These are phyloP conservation scores for Fraxinus quadrangulata DNA, from an alignment of 257 asterid genomes.

Conservation along the genomic window DNA sequence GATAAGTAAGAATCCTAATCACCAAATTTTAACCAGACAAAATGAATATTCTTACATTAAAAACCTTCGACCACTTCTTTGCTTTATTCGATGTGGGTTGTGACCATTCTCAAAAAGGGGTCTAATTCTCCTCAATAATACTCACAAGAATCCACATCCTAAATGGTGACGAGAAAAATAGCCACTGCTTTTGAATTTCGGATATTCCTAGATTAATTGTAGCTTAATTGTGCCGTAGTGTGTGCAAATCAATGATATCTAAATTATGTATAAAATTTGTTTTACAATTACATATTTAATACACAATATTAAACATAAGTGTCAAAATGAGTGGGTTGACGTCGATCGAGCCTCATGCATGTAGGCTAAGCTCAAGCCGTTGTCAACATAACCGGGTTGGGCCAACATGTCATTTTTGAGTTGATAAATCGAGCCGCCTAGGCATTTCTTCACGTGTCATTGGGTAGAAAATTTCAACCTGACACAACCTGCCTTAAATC, in stretches of 20 bases:
- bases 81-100: conserved; percentile 40
- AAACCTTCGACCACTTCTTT: conserved; percentile 41
- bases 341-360: too few relatives aligned
- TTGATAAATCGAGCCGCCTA: too few relatives aligned
- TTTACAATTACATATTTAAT: neutral
- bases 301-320: neutral
- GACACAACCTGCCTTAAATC: too few relatives aligned
- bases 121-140: conserved; percentile 49
- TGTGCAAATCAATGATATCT: neutral
- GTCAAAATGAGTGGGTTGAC: neutral
- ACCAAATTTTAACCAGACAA: conserved; percentile 37
- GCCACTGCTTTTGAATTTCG: conserved; percentile 53
- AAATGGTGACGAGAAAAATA: conserved; percentile 40
- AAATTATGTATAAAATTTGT: neutral
- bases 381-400: too few relatives aligned
- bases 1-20: conserved; percentile 51
- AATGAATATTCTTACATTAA: conserved; percentile 40
- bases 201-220: conserved; percentile 1
- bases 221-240: neutral
- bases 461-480: too few relatives aligned
- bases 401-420: too few relatives aligned
- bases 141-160: conserved; percentile 47
- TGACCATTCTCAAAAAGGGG: conserved; percentile 43
- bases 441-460: too few relatives aligned
- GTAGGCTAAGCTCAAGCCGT: too few relatives aligned